Conservation (phyloP, 768 basidiomycete species). For the Trametes meyenii region DNA sequence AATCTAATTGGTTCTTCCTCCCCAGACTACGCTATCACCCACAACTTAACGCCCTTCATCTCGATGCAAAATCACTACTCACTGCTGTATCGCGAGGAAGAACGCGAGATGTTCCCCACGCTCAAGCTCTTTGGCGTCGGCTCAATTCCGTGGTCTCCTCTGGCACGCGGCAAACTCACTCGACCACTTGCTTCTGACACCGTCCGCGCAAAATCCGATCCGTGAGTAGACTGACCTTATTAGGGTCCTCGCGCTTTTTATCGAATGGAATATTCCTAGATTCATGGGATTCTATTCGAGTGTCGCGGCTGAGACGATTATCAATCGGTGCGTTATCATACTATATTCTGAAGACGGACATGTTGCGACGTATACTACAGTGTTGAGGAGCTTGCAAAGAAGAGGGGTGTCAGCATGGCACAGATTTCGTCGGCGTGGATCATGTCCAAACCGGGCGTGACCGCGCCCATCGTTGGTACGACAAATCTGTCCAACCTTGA, state of each 20-base stretch:
- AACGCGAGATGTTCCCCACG: conserved; percentile 58
- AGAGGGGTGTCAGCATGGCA: conserved; percentile 45
- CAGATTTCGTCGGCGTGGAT: conserved; percentile 44
- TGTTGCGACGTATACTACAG: background rate
- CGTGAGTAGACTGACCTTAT: conserved; percentile 12
- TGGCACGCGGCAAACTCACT: conserved; percentile 39
- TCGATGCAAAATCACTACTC: conserved; percentile 67
- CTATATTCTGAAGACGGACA: no score
- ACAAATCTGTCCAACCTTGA: conserved; percentile 39
- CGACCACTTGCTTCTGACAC: conserved; percentile 33
- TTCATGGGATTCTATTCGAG: conserved; percentile 15
- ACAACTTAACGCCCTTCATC: conserved; percentile 55
- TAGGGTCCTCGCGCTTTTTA: background rate
- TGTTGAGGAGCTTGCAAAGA: conserved; percentile 46
- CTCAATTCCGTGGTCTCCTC: conserved; percentile 44
- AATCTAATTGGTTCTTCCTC: background rate
- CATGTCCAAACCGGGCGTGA: conserved; percentile 32
- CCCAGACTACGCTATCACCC: conserved; percentile 44
- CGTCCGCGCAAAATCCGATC: conserved; percentile 29
- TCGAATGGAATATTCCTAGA: background rate
- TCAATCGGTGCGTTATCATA: conserved; percentile 23
- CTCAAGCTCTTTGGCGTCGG: conserved; percentile 44
- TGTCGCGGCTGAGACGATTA: conserved; percentile 11
- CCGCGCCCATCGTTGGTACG: conserved; percentile 48
- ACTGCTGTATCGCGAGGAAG: conserved; percentile 63